phyloP scores from a whole-genome alignment of 192 early-diverging fungal species.

The Backusella morwellensis region DNA sequence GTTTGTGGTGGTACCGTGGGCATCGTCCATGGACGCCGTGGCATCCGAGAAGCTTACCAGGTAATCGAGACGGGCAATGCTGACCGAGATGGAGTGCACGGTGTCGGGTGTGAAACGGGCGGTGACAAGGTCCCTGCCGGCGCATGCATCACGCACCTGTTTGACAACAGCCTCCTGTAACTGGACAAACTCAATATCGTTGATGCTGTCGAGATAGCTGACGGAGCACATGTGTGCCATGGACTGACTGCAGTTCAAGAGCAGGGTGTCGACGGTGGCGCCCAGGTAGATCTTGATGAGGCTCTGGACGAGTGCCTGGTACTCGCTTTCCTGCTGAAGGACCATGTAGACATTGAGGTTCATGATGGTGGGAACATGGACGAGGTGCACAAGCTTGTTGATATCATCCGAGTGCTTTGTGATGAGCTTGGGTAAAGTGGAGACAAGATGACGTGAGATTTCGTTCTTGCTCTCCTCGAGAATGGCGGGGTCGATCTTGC shows the following conservation, averaged over 20 bases:
- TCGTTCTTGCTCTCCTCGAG: slow-evolving; percentile 39
- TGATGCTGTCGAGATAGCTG: slow-evolving; percentile 32
- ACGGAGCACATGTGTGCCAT: slow-evolving; percentile 38
- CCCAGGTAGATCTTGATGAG: slow-evolving; percentile 44
- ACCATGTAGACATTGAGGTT: slow-evolving; percentile 48
- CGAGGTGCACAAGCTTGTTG: slow-evolving; percentile 36
- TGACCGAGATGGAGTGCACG: slow-evolving; percentile 25
- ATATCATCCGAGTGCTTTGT: slow-evolving; percentile 46
- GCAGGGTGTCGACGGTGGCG: slow-evolving; percentile 36
- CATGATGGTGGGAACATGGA: slow-evolving; percentile 44
- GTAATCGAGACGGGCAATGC: slow-evolving; percentile 28
- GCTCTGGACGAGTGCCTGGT: slow-evolving; percentile 44
- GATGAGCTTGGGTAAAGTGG: slow-evolving; percentile 41
- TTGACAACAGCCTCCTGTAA: slow-evolving; percentile 29
- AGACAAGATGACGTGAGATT: slow-evolving; percentile 41
- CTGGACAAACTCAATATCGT: slow-evolving; percentile 38
- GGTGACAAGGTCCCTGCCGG: slow-evolving; percentile 28
- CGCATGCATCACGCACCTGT: slow-evolving; percentile 31
- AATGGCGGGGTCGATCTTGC: slow-evolving; percentile 34
- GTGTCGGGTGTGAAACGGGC: slow-evolving; percentile 13
- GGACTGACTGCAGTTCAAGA: slow-evolving; percentile 38
- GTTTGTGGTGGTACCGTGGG: background rate
- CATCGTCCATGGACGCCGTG: slow-evolving; percentile 23
- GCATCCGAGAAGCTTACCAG: slow-evolving; percentile 25
- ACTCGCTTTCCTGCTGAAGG: slow-evolving; percentile 44